Base-by-base conservation (phyloP, 2,329 filamentous ascomycete species). In the Hypoxylon sp. region DNA sequence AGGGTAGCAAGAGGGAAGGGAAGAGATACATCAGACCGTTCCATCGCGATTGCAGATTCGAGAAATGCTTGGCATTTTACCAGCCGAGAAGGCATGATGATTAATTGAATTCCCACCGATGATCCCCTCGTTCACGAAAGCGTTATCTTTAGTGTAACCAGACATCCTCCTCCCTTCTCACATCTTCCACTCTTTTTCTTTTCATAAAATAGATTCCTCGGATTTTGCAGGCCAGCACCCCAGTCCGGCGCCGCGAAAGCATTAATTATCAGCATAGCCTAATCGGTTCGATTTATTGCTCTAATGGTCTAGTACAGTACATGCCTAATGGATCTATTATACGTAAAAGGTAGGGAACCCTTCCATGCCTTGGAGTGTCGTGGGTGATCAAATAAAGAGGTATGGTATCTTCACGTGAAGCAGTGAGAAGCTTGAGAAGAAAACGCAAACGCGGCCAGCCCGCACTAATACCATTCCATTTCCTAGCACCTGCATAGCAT, bases 131-230 rank as follows among this genome's bases (percentile, higher is more conserved):
- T 63, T 46, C 40, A 49, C 11, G 32, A 56, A 59, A 59, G 42
- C 52, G 16, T 68, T 68, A 66, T 66, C 58, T 68, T 45, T 66
- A 54, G 66, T 68, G 66, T 66, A 64, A 68, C 66, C 55, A 56
- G 46, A 44, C 55, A 59, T 60, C 53, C 33, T 58, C 36, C 51
- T 45, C 28, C 45, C 24, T 60, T 48, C 16, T 45, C 33, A 45
- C 55, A 32, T 24, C 22, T 24, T 44, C 26, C 45, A 22, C 49
- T 54, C 38, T 56, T 56, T 51, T 53, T 56, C 48, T 53, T 61
- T 28, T 42, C 22, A 60, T 53, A 55, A n/a, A 20, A 54, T 44
- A 51, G 36, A 50, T 44, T 40, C 28, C 11, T 52, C 26, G 42
- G 44, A 20, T 53, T 42, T 60, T 26, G 44, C 52, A 61, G 24